A percentile compares a stretch with the other conserved stretches of the same genome.
These are phyloP conservation scores for Collybiopsis confluens DNA, from an alignment of 768 basidiomycete species.

Conservation along the genomic window DNA sequence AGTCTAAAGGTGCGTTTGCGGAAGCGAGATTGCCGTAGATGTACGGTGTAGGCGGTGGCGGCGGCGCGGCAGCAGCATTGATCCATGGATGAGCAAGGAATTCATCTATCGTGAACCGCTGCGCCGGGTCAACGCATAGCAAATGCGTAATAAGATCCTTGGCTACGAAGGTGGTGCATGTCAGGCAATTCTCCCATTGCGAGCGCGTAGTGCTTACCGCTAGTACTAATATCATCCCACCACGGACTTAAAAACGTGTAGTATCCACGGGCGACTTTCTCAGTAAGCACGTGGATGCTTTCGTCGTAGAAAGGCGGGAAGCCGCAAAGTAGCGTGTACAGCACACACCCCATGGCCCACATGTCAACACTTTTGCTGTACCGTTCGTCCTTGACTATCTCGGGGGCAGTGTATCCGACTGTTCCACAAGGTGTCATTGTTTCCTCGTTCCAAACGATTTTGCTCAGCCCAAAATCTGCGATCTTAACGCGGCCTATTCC, in stretches of 20 bases:
- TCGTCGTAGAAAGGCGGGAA: constrained; percentile 99
- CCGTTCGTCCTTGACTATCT: constrained; percentile 98
- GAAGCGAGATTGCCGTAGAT: constrained; percentile 33
- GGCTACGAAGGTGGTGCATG: constrained; percentile 41
- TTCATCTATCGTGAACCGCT: constrained; percentile 97
- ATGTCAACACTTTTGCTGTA: constrained; percentile 97
- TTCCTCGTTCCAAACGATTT: constrained; percentile 98
- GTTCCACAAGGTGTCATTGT: constrained; percentile 99
- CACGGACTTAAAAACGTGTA: constrained; percentile 99
- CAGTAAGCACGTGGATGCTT: constrained; percentile 95
- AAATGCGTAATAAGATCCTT: constrained; percentile 95
- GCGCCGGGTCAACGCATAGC: constrained; percentile 91
- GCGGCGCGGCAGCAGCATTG: constrained; percentile 58
- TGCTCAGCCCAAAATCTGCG: constrained; percentile 95
- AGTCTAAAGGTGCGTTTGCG: constrained; percentile 59
- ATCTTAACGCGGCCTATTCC: constrained; percentile 98
- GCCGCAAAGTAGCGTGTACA: constrained; percentile 96
- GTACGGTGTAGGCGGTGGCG: constrained; percentile 63
- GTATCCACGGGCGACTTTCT: constrained; percentile 95
- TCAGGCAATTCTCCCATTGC: too few relatives aligned
- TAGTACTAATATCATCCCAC: constrained; percentile 93
- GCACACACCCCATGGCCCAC: constrained; percentile 99
- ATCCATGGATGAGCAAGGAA: constrained; percentile 98
- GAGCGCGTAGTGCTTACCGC: constrained; percentile 57
- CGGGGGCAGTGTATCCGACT: constrained; percentile 98